These are phyloP conservation scores for Penicillium sp. DNA, from an alignment of 2,329 filamentous ascomycete genomes.

Conservation along the genomic window DNA sequence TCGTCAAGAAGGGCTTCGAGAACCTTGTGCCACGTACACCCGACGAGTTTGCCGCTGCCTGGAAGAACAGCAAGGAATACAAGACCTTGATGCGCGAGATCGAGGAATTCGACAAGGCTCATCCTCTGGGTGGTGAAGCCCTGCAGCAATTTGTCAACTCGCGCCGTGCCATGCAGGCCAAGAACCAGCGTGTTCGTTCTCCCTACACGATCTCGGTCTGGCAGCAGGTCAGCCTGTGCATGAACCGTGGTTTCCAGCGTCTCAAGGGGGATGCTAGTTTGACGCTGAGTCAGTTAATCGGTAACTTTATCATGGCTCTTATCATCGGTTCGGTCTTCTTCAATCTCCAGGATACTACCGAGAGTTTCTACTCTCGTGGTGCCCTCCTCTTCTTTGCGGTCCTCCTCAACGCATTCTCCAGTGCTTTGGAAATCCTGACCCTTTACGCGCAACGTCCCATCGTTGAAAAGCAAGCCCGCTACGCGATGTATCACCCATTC, in stretches of 20 bases:
- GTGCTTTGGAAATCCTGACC: constrained; percentile 63
- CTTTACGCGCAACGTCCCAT: constrained; percentile 25
- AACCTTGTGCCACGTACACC: constrained; percentile 66
- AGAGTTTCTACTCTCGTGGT: constrained; percentile 76
- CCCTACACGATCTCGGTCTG: constrained; percentile 78
- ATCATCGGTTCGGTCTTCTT: constrained; percentile 82
- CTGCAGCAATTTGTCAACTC: constrained; percentile 46
- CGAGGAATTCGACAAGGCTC: constrained; percentile 46
- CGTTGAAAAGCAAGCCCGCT: constrained; percentile 31
- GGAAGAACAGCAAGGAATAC: constrained; percentile 58
- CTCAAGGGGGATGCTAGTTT: constrained; percentile 75
- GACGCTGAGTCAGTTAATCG: constrained; percentile 65
- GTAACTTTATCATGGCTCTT: constrained; percentile 74
- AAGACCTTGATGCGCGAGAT: constrained; percentile 46
- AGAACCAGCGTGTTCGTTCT: constrained; percentile 63
- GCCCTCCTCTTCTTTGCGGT: constrained; percentile 85
- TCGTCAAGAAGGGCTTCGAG: constrained; percentile 62
- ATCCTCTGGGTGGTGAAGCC: constrained; percentile 46
- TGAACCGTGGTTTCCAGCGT: constrained; percentile 78
- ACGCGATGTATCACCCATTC: constrained; percentile 32
- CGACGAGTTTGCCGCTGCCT: constrained; percentile 65
- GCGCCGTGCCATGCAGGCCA: constrained; percentile 47
- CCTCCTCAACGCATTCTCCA: constrained; percentile 81
- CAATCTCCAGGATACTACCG: constrained; percentile 66
- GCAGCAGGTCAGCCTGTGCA: constrained; percentile 76